Percentiles rank a stretch among this genome's conserved stretches.
These are phyloP conservation scores for Stagonosporopsis rhizophila DNA, from an alignment of 2,329 filamentous ascomycete species.

Conservation along the genomic window DNA sequence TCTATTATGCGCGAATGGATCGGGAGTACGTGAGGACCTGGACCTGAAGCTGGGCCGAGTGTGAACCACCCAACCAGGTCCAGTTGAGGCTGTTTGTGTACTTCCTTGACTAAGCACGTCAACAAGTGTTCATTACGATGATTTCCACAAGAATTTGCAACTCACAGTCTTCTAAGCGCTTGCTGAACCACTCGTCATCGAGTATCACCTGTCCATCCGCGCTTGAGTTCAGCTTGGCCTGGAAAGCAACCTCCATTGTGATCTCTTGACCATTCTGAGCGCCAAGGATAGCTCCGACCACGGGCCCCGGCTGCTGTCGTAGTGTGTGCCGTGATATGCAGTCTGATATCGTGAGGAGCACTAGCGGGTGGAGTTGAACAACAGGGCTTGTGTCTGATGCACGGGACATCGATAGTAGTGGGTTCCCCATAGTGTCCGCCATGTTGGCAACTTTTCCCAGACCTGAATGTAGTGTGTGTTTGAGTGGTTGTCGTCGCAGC, in stretches of 20 bases:
- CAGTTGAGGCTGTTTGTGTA: constrained; percentile 83
- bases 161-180: constrained; percentile 85
- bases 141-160: constrained; percentile 14
- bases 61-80: constrained; percentile 92
- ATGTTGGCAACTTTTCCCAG: constrained; percentile 31
- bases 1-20: constrained; percentile 80
- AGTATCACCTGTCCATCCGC: constrained; percentile 66
- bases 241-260: constrained; percentile 92
- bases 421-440: constrained; percentile 48
- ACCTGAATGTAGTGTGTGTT: neutral
- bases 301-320: constrained; percentile 74
- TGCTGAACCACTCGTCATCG: constrained; percentile 74
- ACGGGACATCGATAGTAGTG: constrained; percentile 53
- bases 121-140: neutral
- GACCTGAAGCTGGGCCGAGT: constrained; percentile 74
- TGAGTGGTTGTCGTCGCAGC: neutral
- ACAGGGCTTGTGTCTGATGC: constrained; percentile 76
- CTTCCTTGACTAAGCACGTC: constrained; percentile 72
- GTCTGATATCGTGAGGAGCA: constrained; percentile 95
- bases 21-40: constrained; percentile 69
- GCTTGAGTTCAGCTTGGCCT: constrained; percentile 65
- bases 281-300: constrained; percentile 87
- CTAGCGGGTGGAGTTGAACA: constrained; percentile 87
- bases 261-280: constrained; percentile 90
- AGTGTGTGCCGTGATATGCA: constrained; percentile 92